Percentiles rank a stretch among this genome's conserved stretches.
These are phyloP conservation scores for Trichothecium roseum DNA, from an alignment of 2,329 filamentous ascomycete genomes.

Conservation along the genomic window DNA sequence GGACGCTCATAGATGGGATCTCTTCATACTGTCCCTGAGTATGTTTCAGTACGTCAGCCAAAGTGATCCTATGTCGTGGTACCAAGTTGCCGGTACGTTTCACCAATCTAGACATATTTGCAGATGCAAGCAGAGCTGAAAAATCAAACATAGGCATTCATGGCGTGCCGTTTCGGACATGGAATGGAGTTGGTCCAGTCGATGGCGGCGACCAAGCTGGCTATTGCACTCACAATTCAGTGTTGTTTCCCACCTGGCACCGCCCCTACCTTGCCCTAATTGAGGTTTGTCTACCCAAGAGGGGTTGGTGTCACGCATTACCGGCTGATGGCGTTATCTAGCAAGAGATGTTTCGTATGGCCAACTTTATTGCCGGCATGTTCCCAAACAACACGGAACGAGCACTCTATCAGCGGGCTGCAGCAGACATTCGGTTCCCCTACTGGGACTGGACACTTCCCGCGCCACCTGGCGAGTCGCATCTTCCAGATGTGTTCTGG, in stretches of 20 bases:
- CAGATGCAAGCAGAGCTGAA: background rate
- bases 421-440: conserved; percentile 41
- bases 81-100: conserved; percentile 60
- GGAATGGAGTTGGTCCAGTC: conserved; percentile 39
- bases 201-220: conserved; percentile 47
- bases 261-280: conserved; percentile 62
- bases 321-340: conserved; percentile 10
- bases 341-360: conserved; percentile 26
- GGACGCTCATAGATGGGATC: conserved; percentile 58
- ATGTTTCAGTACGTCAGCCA: conserved; percentile 61
- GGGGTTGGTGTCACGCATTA: background rate
- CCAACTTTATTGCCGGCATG: conserved; percentile 32
- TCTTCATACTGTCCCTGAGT: conserved; percentile 66
- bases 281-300: conserved; percentile 28
- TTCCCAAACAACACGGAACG: conserved; percentile 36
- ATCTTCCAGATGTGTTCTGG: conserved; percentile 34
- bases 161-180: conserved; percentile 55
- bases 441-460: conserved; percentile 49
- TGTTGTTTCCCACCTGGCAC: conserved; percentile 75
- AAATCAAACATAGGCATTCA: conserved; percentile 55
- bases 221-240: conserved; percentile 68
- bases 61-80: conserved; percentile 57
- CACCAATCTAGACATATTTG: background rate
- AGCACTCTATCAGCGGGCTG: conserved; percentile 39
- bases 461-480: conserved; percentile 35